Conservation (phyloP, 768 basidiomycete genomes). For the Boletus sp. region DNA sequence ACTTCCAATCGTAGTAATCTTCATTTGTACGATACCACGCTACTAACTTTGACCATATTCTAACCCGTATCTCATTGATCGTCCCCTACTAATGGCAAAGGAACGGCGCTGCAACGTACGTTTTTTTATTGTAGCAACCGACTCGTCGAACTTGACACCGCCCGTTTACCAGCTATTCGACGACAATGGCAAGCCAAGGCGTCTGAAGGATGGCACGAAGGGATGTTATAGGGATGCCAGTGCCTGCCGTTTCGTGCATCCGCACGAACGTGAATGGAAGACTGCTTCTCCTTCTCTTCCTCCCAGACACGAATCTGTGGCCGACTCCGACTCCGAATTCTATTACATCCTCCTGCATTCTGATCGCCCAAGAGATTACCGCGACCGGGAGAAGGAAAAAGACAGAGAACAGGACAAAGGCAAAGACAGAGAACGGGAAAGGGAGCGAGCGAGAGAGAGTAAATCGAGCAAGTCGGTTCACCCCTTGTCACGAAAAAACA, state of each 20-base stretch:
- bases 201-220: slow-evolving; percentile 15
- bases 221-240: slow-evolving; percentile 24
- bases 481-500: slow-evolving; percentile 18
- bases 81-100: slow-evolving; percentile 14
- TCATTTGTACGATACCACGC: slow-evolving; percentile 19
- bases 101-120: slow-evolving; percentile 32
- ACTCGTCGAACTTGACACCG: slow-evolving; percentile 5
- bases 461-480: slow-evolving; percentile 8
- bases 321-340: slow-evolving; percentile 24
- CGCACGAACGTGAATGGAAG: slow-evolving; percentile 33
- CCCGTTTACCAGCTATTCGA: slow-evolving; percentile 24
- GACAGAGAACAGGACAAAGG: neutral
- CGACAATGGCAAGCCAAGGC: slow-evolving; percentile 27
- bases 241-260: slow-evolving; percentile 32
- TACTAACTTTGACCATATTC: neutral
- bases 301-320: slow-evolving; percentile 18
- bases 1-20: slow-evolving; percentile 15
- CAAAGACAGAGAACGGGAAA: neutral
- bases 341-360: slow-evolving; percentile 16
- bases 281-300: slow-evolving; percentile 28
- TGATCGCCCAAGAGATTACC: slow-evolving; percentile 11
- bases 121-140: neutral
- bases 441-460: slow-evolving; percentile 1
- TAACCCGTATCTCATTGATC: neutral
- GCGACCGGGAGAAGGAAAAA: slow-evolving; percentile 11